phyloP scores from a whole-genome alignment of 1,284 basidiomycete species.

The Cutaneotrichosporon cutaneum region DNA sequence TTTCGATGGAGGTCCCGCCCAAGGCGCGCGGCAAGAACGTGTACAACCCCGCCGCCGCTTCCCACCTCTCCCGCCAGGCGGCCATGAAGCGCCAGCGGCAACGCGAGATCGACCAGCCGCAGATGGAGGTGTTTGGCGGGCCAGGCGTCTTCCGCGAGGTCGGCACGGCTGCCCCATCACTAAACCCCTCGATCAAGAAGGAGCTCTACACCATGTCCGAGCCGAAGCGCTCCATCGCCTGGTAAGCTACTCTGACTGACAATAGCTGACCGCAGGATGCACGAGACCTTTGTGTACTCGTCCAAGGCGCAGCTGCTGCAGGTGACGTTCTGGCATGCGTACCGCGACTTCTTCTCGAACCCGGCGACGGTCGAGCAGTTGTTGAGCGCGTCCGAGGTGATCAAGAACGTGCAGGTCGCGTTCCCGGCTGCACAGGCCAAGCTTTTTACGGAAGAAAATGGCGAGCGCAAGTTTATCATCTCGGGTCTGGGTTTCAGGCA shows the following conservation, averaged over 20 bases:
- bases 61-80: constrained; percentile 30
- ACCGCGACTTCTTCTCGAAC: constrained; percentile 48
- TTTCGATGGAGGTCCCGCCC: constrained; percentile 25
- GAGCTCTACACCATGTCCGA: constrained; percentile 44
- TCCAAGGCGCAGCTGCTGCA: constrained; percentile 46
- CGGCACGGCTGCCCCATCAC: constrained; percentile 35
- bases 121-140: constrained; percentile 34
- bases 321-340: constrained; percentile 52
- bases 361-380: constrained; percentile 39
- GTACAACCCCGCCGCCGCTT: constrained; percentile 41
- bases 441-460: constrained; percentile 37
- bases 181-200: constrained; percentile 29
- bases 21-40: constrained; percentile 24
- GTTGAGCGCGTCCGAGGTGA: constrained; percentile 49
- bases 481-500: constrained; percentile 48
- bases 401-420: constrained; percentile 50
- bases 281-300: constrained; percentile 49
- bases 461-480: constrained; percentile 48
- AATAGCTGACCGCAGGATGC: constrained; percentile 43
- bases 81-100: constrained; percentile 29
- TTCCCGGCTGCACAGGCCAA: constrained; percentile 47
- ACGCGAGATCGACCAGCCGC: constrained; percentile 35
- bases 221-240: constrained; percentile 42
- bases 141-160: constrained; percentile 32
- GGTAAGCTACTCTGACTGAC: constrained; percentile 37